Evolutionary conservation across 139 green algal genomes (phyloP).

Genomic region (Volvox africanus): DNA sequence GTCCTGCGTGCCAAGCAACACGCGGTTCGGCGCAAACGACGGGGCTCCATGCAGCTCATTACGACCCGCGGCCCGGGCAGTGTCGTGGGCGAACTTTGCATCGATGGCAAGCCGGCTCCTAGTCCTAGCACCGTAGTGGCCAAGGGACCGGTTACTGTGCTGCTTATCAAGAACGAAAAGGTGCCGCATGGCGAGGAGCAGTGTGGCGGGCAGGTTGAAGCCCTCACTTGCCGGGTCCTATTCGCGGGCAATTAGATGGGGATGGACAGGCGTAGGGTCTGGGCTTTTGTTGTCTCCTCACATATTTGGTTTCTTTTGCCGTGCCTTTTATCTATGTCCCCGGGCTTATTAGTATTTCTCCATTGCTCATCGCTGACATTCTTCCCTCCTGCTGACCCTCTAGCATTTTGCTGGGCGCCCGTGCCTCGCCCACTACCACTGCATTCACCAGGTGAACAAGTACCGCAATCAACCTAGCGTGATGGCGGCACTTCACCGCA

Average conservation of each 20-base stretch:
- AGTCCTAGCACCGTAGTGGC: conserved; percentile 43
- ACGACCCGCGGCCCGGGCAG: conserved; percentile 43
- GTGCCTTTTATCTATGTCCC: no score
- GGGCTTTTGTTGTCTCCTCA: no score
- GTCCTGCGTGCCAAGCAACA: conserved; percentile 53
- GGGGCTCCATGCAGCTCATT: conserved; percentile 45
- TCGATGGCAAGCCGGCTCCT: conserved; percentile 40
- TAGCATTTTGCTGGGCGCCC: not conserved
- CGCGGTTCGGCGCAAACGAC: conserved; percentile 26
- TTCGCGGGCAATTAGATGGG: no score
- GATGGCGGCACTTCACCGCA: conserved; percentile 52
- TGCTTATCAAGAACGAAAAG: conserved; percentile 49
- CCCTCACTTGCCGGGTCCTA: no score
- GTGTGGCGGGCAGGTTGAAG: no score
- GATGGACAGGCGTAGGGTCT: no score
- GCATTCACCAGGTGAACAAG: conserved; percentile 33
- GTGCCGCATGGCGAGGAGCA: not conserved
- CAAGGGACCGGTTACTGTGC: conserved; percentile 35
- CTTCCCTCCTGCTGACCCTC: no score
- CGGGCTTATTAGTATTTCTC: no score
- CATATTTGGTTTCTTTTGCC: no score
- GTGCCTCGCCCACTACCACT: not conserved
- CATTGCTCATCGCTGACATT: no score
- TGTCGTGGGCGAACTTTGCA: conserved; percentile 43
- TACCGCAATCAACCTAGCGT: conserved; percentile 56